phyloP scores from a whole-genome alignment of 2,329 filamentous ascomycete species.

The Ustulina deusta region DNA sequence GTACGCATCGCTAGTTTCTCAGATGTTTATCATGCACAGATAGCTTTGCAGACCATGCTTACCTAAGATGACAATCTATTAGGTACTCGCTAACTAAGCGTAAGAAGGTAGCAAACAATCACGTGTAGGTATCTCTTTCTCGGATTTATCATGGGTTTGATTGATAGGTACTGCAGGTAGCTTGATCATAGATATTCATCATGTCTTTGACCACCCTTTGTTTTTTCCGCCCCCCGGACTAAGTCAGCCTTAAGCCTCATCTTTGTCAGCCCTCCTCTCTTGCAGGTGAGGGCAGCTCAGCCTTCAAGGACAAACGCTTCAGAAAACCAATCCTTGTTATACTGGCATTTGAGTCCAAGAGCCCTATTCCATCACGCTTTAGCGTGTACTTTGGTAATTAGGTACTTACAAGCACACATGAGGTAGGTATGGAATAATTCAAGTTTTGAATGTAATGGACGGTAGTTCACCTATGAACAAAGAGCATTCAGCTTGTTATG shows the following conservation, averaged over 20 bases:
- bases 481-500: background rate
- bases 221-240: background rate
- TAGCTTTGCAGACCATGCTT: slow-evolving; percentile 6
- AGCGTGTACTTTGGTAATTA: no score
- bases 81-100: no score
- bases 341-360: no score
- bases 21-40: background rate
- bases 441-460: no score
- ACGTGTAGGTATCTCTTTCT: slow-evolving; percentile 8
- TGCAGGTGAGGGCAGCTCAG: background rate
- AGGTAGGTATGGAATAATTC: no score
- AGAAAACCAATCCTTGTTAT: no score
- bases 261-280: background rate
- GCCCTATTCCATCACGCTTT: no score
- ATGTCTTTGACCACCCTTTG: no score
- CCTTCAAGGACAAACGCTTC: background rate
- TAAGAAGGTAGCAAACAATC: slow-evolving; percentile 13
- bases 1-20: background rate
- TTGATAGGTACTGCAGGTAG: no score
- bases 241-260: slow-evolving; percentile 1
- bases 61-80: slow-evolving; percentile 13
- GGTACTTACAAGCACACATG: no score
- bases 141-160: no score
- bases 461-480: background rate
- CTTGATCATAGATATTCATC: no score